Evolutionary conservation across 495 filamentous ascomycete genomes (phyloP), one percentile per base, ranked within the genome.

Genomic region (Hamigera avellanea): DNA sequence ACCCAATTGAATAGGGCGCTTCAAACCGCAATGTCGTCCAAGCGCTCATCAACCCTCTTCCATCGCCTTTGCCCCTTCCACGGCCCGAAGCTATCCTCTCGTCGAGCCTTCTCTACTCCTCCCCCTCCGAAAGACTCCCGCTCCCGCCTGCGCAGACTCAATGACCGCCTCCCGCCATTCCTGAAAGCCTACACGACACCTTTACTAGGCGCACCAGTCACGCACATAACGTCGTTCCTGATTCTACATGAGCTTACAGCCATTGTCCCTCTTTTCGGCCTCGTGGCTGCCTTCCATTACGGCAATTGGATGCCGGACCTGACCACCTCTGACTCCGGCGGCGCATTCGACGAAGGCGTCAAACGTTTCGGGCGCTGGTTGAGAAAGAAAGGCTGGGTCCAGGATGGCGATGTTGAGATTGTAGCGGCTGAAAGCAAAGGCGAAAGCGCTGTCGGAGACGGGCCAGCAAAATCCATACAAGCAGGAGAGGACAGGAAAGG

Each of bases 191-290:
- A 83, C 57, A 78, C 81, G 26, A 57, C 59, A 12, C 74, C 75
- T 13, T 69, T 98, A 8, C 68, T 78, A 39, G 62, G 67, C 32
- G 87, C 86, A 8, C 89, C 91, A 0, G 44, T 86, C 15, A 82
- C 83, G 2, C 86, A 95, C 60, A 65, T 95, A 26, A 76, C 77
- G 6, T 75, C 91, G 2, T 98, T 98, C 55, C 61, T 98, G 8
- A 62, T 95, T 27, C 72, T 98, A 0, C 91, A 98, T 66, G 91
- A 98, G 54, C 40, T 93, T 21, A 95, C 91, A 0, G 91, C 91
- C 13, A 56, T 95, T 10, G 42, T 86, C 3, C 88, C 91, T 0
- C 56, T 96, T 0, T 53, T 88, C 18, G 82, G 76, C 0, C 68
- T 98, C 0, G 75, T 80, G 8, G 81, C 68, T 5, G 42, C 72